Base-by-base conservation (phyloP, 1,284 basidiomycete species). In the Cryptococcus maquisensis region DNA sequence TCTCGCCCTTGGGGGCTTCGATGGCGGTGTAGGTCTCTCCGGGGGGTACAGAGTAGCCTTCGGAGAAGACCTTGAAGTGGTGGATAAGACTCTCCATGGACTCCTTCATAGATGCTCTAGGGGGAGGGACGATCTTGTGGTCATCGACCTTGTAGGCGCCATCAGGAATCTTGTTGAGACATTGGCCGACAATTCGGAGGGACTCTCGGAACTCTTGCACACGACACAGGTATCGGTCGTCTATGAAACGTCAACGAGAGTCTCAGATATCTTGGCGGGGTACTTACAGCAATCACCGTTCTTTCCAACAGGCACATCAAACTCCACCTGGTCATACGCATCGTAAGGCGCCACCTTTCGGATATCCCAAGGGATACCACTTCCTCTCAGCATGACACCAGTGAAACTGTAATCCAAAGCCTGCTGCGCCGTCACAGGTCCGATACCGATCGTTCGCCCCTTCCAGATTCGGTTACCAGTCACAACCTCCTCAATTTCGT, bases 391-490 rank as follows among this genome's bases (percentile, higher is more conserved):
- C 95, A 98, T 98, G 68, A 98, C 94, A 64, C 96, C 95, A 37
- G 87, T 89, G 81, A 98, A 98, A 59, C 86, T 84, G 77, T 94
- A 97, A 74, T 92, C 88, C 68, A 96, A 77, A 0, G 95, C 96
- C 77, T 98, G 78, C 76, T 96, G 85, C 6, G 92, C 93, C 21
- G 90, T 92, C 39, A 98, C 94, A 54, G 82, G 82, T 56, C 95
- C 95, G 53, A 98, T 84, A 18, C 88, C 93, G 55, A 98, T 80
- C 20, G 95, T 98, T 59, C 95, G 83, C 67, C 87, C 84, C 78
- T 96, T 96, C 95, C 95, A 98, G 78, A 98, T 96, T 75, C 94
- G 86, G 81, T 98, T 98, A 13, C 87, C 94, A 2, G 92, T 96
- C 24, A 98, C 86, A 62, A 98, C 92, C 78, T 98, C 94, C 78